Conservation (phyloP, 345 rosid species). For the Lumnitzera littorea region DNA sequence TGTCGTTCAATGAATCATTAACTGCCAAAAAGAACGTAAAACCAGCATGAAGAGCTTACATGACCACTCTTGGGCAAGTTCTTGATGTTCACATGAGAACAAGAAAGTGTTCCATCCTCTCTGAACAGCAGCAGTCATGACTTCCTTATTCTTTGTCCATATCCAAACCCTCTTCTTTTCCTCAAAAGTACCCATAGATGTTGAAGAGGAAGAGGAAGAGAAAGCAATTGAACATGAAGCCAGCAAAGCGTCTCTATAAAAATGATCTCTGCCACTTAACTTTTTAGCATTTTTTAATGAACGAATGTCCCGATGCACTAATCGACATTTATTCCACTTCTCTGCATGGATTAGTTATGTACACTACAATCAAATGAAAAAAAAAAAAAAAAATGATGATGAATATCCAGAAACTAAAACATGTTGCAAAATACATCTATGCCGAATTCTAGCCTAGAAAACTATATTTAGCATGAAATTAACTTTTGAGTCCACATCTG, state of each 20-base stretch:
- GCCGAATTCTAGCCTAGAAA: too few species aligned
- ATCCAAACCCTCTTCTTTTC: constrained; percentile 66
- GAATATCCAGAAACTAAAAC: neutral
- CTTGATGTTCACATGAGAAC: constrained; percentile 31
- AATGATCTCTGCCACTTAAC: neutral
- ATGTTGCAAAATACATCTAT: too few species aligned
- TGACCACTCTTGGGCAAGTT: constrained; percentile 73
- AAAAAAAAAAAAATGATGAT: neutral
- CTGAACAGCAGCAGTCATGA: constrained; percentile 78
- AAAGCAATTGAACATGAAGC: neutral
- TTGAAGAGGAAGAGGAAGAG: constrained; percentile 15
- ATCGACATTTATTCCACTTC: constrained; percentile 18
- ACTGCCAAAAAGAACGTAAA: neutral
- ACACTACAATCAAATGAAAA: neutral
- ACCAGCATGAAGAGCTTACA: constrained; percentile 26
- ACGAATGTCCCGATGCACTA: constrained; percentile 7
- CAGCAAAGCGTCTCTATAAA: neutral
- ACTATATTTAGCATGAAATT: too few species aligned
- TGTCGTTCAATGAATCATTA: neutral
- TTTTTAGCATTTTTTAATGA: constrained; percentile 7
- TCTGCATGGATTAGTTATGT: constrained; percentile 12
- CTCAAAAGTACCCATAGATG: constrained; percentile 20
- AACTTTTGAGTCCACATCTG: too few species aligned
- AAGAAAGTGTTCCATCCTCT: constrained; percentile 90
- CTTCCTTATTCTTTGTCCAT: constrained; percentile 68